These are phyloP conservation scores for Candida boidinii DNA, from an alignment of 805 yeast genomes.

Conservation along the genomic window DNA sequence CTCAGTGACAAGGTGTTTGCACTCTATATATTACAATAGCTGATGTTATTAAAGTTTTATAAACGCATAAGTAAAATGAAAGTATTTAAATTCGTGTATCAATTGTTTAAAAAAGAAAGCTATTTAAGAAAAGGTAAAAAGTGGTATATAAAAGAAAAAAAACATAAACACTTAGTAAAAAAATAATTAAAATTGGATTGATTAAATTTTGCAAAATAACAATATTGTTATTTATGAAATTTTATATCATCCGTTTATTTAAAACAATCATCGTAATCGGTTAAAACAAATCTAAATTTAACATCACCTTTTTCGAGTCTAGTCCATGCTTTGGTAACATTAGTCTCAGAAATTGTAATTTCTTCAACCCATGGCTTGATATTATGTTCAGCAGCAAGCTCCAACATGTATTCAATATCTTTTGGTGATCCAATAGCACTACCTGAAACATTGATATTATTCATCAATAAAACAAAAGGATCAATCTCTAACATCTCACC, in stretches of 20 bases:
- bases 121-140: no score
- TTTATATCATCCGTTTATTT: no score
- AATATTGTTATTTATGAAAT: no score
- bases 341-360: constrained; percentile 35
- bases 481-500: constrained; percentile 23
- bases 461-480: constrained; percentile 27
- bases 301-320: constrained; percentile 43
- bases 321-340: constrained; percentile 35
- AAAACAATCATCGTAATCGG: constrained; percentile 33
- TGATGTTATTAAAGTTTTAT: no score
- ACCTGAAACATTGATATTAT: constrained; percentile 22
- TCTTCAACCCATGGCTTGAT: constrained; percentile 46
- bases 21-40: no score
- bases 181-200: constrained; percentile 34
- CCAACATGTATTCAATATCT: constrained; percentile 53
- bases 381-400: constrained; percentile 36
- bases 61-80: no score
- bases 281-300: constrained; percentile 44
- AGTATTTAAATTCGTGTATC: no score
- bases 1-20: no score
- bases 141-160: no score
- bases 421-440: constrained; percentile 43
- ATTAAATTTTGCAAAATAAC: no score
- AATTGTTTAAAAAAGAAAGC: no score
- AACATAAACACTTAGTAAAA: constrained; percentile 41